Conservation (phyloP, 2,329 filamentous ascomycete species). For the Tolypocladium album region DNA sequence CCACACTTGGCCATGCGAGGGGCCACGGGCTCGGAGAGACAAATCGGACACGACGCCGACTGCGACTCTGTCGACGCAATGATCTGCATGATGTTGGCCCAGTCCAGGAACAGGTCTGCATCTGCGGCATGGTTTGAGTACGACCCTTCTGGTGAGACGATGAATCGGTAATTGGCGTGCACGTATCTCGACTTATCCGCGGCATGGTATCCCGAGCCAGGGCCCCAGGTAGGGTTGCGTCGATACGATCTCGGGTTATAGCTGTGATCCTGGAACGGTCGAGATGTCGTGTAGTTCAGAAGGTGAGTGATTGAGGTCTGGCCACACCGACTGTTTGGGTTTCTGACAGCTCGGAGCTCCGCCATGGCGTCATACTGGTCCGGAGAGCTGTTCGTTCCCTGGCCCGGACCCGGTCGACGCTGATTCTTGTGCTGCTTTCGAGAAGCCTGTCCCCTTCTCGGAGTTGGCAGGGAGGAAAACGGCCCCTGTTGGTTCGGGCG, state of each 20-base stretch:
- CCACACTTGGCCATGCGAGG: slow-evolving; percentile 96
- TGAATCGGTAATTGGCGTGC: slow-evolving; percentile 95
- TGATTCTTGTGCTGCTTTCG: slow-evolving; percentile 80
- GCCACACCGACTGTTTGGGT: slow-evolving; percentile 63
- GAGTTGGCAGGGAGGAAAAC: slow-evolving; percentile 25
- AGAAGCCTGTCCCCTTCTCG: slow-evolving; percentile 64
- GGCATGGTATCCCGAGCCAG: slow-evolving; percentile 81
- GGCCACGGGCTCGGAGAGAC: slow-evolving; percentile 82
- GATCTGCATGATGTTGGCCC: slow-evolving; percentile 83
- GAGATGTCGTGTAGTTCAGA: slow-evolving; percentile 79
- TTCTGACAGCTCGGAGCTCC: slow-evolving; percentile 55
- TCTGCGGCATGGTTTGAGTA: slow-evolving; percentile 76
- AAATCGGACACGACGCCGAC: slow-evolving; percentile 83
- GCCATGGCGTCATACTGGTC: slow-evolving; percentile 82
- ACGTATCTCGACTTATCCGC: slow-evolving; percentile 84
- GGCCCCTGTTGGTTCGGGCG: slow-evolving; percentile 29
- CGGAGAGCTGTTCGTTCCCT: slow-evolving; percentile 26
- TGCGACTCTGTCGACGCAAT: slow-evolving; percentile 86
- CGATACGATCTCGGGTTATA: slow-evolving; percentile 47
- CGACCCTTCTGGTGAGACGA: slow-evolving; percentile 72
- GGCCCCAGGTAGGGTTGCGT: slow-evolving; percentile 69
- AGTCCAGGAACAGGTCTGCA: slow-evolving; percentile 82
- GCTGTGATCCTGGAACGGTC: slow-evolving; percentile 49
- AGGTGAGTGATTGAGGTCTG: slow-evolving; percentile 96
- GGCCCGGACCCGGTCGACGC: slow-evolving; percentile 49